These are phyloP conservation scores for Fusarium irregulare DNA, from an alignment of 2,329 filamentous ascomycete genomes.

Conservation along the genomic window DNA sequence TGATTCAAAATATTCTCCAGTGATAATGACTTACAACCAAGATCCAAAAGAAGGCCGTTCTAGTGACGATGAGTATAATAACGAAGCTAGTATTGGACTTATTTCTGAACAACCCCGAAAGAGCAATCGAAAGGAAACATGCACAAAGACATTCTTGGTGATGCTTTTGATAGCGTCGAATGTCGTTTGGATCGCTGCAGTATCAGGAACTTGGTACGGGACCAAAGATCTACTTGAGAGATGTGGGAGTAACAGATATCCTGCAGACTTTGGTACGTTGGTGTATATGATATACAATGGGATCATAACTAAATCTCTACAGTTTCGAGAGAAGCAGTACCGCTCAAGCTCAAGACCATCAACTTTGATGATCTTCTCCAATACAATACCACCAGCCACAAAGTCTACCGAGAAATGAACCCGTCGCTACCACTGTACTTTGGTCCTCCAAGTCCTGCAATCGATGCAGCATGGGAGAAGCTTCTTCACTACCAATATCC, in stretches of 20 bases:
- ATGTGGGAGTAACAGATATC: neutral
- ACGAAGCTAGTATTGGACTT: neutral
- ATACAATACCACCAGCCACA: neutral
- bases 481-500: constrained; percentile 1
- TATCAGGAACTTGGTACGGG: neutral
- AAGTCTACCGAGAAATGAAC: neutral
- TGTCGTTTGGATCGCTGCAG: neutral
- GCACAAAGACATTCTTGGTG: neutral
- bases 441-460: neutral
- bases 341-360: neutral
- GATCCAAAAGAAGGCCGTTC: neutral
- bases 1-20: neutral
- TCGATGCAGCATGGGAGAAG: neutral
- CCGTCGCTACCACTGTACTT: neutral
- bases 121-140: neutral
- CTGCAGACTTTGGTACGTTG: neutral
- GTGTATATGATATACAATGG: neutral
- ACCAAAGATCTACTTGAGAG: neutral
- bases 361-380: neutral
- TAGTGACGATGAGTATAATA: neutral
- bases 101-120: neutral
- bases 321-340: neutral
- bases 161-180: neutral
- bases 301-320: neutral
- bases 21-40: neutral